Percentiles rank a stretch among this genome's conserved stretches.
These are phyloP conservation scores for Fusarium euwallaceae DNA, from an alignment of 2,329 filamentous ascomycete genomes.

Conservation along the genomic window DNA sequence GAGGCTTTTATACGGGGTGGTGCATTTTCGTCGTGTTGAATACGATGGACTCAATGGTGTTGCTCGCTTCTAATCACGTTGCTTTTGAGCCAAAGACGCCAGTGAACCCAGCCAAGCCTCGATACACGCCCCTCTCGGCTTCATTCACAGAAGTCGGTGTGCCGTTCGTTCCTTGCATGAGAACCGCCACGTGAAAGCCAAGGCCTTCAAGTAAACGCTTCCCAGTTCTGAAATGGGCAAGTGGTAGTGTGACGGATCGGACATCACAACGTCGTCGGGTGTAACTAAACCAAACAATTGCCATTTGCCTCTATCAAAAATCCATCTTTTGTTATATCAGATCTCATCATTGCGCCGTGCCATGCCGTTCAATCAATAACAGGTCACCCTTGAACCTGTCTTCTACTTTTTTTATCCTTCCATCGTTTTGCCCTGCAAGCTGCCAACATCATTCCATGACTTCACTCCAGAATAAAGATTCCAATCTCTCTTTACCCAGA, in stretches of 20 bases:
- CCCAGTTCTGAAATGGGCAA: background rate
- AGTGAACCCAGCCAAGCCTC: background rate
- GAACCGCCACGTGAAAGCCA: background rate
- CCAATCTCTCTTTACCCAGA: background rate
- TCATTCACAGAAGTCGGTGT: background rate
- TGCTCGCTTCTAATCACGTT: background rate
- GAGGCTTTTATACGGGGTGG: background rate
- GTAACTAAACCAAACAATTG: constrained; percentile 9
- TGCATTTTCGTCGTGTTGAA: background rate
- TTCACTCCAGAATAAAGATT: background rate
- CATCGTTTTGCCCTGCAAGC: background rate
- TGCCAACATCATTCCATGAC: background rate
- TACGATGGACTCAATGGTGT: background rate
- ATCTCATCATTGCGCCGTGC: constrained; percentile 42
- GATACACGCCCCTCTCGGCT: background rate
- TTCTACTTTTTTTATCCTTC: constrained; percentile 33
- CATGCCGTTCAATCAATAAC: constrained; percentile 43
- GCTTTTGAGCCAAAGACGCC: background rate
- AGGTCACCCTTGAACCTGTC: constrained; percentile 25
- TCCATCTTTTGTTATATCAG: constrained; percentile 12
- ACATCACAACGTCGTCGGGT: background rate
- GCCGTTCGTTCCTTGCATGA: background rate
- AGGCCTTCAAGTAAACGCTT: background rate
- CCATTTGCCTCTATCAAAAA: constrained; percentile 40
- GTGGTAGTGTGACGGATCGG: background rate